Conservation (phyloP, 2,329 filamentous ascomycete genomes). For the Fusarium heterosporum region DNA sequence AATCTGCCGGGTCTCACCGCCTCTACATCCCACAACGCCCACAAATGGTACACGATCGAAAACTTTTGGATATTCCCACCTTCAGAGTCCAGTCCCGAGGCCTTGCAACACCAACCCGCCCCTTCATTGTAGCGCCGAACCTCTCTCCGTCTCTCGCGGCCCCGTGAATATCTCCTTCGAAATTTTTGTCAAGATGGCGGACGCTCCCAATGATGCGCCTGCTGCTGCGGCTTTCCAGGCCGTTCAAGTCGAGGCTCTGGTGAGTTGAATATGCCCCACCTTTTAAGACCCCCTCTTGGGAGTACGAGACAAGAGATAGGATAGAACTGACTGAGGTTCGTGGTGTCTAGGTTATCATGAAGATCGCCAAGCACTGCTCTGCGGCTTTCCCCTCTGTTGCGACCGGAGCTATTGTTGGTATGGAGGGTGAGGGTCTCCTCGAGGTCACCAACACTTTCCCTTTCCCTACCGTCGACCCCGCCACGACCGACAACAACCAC, state of each 20-base stretch:
- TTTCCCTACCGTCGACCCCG: constrained; percentile 85
- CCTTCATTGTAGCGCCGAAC: constrained; percentile 46
- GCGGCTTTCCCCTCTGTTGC: constrained; percentile 88
- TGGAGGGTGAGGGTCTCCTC: constrained; percentile 84
- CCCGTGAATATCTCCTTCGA: constrained; percentile 40
- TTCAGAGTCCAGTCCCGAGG: constrained; percentile 46
- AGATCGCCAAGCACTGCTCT: constrained; percentile 96
- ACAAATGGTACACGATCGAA: constrained; percentile 56
- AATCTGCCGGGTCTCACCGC: constrained; percentile 56
- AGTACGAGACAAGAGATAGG: constrained; percentile 31
- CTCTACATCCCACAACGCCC: constrained; percentile 57
- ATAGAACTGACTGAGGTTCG: constrained; percentile 35
- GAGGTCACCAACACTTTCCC: constrained; percentile 96
- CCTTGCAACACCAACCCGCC: constrained; percentile 47
- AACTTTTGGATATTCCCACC: constrained; percentile 59
- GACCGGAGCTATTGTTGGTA: constrained; percentile 91
- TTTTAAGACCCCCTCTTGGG: constrained; percentile 43
- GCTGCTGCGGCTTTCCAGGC: constrained; percentile 74
- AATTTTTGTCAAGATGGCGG: constrained; percentile 64
- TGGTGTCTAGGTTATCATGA: constrained; percentile 83
- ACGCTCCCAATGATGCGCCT: constrained; percentile 66
- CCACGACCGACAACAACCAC: constrained; percentile 75
- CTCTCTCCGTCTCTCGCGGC: constrained; percentile 41
- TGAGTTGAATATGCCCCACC: constrained; percentile 64
- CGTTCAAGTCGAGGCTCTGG: constrained; percentile 94